Evolutionary conservation across 2,329 filamentous ascomycete genomes (phyloP).

Genomic region (Fusarium euwallaceae): DNA sequence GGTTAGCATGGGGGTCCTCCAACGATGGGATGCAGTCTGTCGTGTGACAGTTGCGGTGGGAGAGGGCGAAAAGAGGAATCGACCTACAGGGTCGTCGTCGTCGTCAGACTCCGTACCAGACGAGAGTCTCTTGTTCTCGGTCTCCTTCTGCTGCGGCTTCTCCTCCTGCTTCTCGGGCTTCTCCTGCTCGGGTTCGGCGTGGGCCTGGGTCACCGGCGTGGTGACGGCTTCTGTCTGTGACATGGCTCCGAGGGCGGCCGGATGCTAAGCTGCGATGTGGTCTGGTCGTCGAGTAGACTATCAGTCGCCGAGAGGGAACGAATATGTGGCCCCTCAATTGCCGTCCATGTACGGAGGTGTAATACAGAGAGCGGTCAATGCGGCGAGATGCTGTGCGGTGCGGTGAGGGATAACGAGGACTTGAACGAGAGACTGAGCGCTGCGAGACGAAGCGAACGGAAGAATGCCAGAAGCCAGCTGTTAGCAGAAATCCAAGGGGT

Average conservation of each 20-base stretch:
- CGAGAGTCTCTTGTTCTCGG: conserved; percentile 46
- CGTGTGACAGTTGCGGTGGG: conserved; percentile 35
- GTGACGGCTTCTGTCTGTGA: conserved; percentile 50
- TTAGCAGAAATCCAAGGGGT: conserved; percentile 41
- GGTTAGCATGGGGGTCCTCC: conserved; percentile 28
- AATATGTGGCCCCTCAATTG: conserved; percentile 43
- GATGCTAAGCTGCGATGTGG: conserved; percentile 9
- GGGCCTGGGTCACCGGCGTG: conserved; percentile 39
- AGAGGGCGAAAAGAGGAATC: conserved; percentile 19
- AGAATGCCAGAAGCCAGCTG: conserved; percentile 45
- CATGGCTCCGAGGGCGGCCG: conserved; percentile 45
- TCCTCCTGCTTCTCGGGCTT: conserved; percentile 28
- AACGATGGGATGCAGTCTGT: conserved; percentile 28
- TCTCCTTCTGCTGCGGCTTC: conserved; percentile 35
- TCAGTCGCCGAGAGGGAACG: conserved; percentile 16
- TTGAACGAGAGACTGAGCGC: conserved; percentile 30
- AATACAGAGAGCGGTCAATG: conserved; percentile 25
- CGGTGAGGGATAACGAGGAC: conserved; percentile 22
- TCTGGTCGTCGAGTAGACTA: conserved; percentile 21
- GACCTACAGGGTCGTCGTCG: conserved; percentile 44
- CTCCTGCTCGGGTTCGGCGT: conserved; percentile 20
- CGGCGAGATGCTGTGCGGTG: conserved; percentile 1
- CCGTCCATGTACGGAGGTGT: conserved; percentile 35
- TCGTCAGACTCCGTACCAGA: conserved; percentile 50
- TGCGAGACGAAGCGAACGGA: conserved; percentile 40